These are phyloP conservation scores for Bipolaris cookei DNA, from an alignment of 2,329 filamentous ascomycete species.

Conservation along the genomic window DNA sequence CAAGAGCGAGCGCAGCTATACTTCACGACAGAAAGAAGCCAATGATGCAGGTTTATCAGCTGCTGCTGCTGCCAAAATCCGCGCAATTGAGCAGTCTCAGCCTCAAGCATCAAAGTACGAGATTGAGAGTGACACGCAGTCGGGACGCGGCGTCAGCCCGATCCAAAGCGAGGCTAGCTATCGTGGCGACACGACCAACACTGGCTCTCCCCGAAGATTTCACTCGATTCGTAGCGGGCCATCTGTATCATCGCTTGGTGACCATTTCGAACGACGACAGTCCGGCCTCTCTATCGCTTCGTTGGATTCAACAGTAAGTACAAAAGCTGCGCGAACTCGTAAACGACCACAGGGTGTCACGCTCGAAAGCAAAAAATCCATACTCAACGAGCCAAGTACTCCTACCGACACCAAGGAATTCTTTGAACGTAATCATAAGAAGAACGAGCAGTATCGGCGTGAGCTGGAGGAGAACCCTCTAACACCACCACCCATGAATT, in stretches of 20 bases:
- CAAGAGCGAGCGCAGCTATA: conserved; percentile 55
- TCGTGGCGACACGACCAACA: conserved; percentile 33
- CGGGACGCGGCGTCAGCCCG: conserved; percentile 75
- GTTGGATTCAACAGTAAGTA: conserved; percentile 63
- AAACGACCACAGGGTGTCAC: conserved; percentile 61
- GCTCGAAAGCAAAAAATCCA: conserved; percentile 58
- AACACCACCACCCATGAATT: conserved; percentile 56
- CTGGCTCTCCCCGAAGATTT: conserved; percentile 51
- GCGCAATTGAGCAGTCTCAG: conserved; percentile 43
- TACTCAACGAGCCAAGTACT: conserved; percentile 49
- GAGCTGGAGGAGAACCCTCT: conserved; percentile 55
- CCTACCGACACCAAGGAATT: conserved; percentile 56
- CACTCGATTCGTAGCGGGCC: conserved; percentile 54
- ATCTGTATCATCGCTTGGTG: conserved; percentile 68
- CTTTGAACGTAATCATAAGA: conserved; percentile 61
- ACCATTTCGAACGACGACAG: conserved; percentile 58
- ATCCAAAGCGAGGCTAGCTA: conserved; percentile 93
- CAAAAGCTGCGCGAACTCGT: conserved; percentile 60
- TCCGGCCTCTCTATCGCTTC: conserved; percentile 67
- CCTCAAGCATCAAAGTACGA: conserved; percentile 48
- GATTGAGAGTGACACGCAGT: conserved; percentile 39
- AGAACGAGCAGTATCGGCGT: conserved; percentile 64
- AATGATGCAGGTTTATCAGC: conserved; percentile 34
- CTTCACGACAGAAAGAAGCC: conserved; percentile 37
- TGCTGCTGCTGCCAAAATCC: conserved; percentile 49